Conservation (phyloP, 1,139 yeast species). For the Ogataea hybrid region DNA sequence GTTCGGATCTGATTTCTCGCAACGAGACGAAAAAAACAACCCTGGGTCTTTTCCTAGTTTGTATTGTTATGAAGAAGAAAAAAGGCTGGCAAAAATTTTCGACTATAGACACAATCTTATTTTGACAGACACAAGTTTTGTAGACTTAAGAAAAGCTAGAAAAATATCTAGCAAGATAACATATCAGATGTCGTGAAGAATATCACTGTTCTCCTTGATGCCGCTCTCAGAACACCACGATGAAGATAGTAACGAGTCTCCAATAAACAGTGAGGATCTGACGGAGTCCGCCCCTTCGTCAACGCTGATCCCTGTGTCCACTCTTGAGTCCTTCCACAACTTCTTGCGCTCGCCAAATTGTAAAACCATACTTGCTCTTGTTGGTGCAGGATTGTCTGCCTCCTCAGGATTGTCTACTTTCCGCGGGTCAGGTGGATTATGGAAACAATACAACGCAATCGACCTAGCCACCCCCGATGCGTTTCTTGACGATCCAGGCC, state of each 20-base stretch:
- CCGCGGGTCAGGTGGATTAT: constrained; percentile 69
- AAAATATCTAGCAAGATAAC: neutral
- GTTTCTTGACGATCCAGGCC: constrained; percentile 74
- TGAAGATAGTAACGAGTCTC: constrained; percentile 45
- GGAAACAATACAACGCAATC: constrained; percentile 77
- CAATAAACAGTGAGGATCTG: neutral
- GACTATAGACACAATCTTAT: constrained; percentile 9
- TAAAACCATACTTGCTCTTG: constrained; percentile 64
- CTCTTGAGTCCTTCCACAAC: constrained; percentile 21
- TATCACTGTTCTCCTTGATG: neutral
- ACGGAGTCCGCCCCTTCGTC: neutral
- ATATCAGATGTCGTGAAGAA: neutral
- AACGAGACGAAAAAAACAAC: constrained; percentile 7
- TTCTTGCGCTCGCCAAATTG: constrained; percentile 36
- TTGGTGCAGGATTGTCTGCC: constrained; percentile 83
- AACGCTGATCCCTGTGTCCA: constrained; percentile 25
- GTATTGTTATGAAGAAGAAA: constrained; percentile 1
- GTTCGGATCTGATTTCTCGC: constrained; percentile 6
- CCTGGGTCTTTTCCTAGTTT: constrained; percentile 5
- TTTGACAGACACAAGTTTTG: constrained; percentile 4
- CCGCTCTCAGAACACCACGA: neutral
- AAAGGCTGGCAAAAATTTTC: constrained; percentile 8
- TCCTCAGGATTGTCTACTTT: constrained; percentile 76
- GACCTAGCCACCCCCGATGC: constrained; percentile 93
- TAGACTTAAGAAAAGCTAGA: neutral